A percentile compares a stretch with the other conserved stretches of the same genome.
These are phyloP conservation scores for Fusarium solani-melongenae DNA, from an alignment of 2,329 filamentous ascomycete species.

Conservation along the genomic window DNA sequence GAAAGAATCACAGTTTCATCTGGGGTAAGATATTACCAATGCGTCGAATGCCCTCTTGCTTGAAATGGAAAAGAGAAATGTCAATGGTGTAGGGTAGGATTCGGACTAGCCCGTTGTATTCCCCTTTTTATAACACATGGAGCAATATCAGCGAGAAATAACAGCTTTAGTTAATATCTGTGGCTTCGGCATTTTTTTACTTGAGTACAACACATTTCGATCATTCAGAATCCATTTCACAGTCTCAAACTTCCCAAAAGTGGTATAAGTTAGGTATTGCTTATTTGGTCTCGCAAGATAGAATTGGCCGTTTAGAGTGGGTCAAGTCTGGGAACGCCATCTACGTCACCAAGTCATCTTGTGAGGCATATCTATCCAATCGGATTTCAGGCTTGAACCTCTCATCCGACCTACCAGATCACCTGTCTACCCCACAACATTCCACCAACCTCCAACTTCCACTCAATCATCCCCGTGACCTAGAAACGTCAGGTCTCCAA, in stretches of 20 bases:
- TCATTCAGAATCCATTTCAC: neutral
- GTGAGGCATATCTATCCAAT: neutral
- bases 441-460: neutral
- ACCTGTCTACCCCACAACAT: neutral
- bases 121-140: neutral
- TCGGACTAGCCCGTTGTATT: neutral
- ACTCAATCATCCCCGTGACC: neutral
- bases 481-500: neutral
- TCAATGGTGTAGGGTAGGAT: neutral
- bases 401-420: neutral
- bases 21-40: neutral
- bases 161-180: neutral
- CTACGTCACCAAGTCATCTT: neutral
- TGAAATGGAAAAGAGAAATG: neutral
- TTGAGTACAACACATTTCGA: neutral
- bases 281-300: neutral
- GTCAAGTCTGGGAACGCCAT: neutral
- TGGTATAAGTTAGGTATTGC: accelerated
- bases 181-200: accelerated
- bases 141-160: neutral
- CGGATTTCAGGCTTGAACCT: neutral
- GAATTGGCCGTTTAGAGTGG: neutral
- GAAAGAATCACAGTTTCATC: neutral
- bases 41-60: neutral
- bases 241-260: accelerated